Evolutionary conservation across 2,329 filamentous ascomycete genomes (phyloP), one percentile per base, ranked within the genome.

Genomic region (Ophiostoma sp.): DNA sequence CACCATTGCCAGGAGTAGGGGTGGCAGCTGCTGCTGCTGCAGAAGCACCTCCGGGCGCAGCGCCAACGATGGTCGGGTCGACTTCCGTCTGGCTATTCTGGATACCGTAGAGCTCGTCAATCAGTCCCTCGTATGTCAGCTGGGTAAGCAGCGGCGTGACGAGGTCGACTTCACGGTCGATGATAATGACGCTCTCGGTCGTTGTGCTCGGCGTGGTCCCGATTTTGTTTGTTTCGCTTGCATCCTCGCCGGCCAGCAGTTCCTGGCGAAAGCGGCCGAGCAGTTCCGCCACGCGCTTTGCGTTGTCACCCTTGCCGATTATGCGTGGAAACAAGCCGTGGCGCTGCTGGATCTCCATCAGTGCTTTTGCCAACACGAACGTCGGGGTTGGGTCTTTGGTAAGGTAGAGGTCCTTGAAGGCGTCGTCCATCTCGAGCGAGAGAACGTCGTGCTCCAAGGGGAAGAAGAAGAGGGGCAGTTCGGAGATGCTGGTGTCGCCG

Each of bases 251-350:
- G 63, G 93, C 91, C 52, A 90, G 81, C 14, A 93, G 82, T 79
- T 99, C 95, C 75, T 93, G 93, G 72, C 94, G 89, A 92, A 97
- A 97, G 44, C 93, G 91, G 64, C 90, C 83, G 8, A 99, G 84
- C 11, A 97, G 83, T 75, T 98, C 93, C 62, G 93, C 90, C 2
- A 99, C 86, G 65, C 88, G 88, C 76, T 94, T 93, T 47, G 93
- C 94, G 77, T 97, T 93, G 73, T 99, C 93, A 27, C 95, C 95
- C 79, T 99, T 98, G 41, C 95, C 95, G 64, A 96, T 89, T 69
- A 99, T 95, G 14, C 94, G 87, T 40, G 95, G 96, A 73, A 99
- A 98, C 12, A 99, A 85, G 2, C 95, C 96, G 79, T 97, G 89
- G 73, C 90, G 89, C 76, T 92, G 89, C 77, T 99, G 95, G 70